Evolutionary conservation across 805 yeast species (phyloP), one percentile per base, ranked within the genome.

Genomic region (Yamadazyma sp.): DNA sequence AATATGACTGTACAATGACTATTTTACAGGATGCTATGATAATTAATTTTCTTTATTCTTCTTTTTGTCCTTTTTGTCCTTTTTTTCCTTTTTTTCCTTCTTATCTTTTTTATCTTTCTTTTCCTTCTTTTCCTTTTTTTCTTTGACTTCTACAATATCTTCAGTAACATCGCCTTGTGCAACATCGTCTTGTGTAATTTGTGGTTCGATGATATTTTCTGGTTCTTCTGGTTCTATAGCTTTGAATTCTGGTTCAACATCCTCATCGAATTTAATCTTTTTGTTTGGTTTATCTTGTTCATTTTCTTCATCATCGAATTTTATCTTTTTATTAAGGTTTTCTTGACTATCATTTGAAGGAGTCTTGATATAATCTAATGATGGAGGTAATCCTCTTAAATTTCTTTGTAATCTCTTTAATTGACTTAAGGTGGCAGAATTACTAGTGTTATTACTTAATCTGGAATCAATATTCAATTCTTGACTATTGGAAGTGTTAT

Each of bases 381-480:
- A 49, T 23, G 95, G 94, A 7, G 94, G 91, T 39, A 86, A 69
- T 1, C 95, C 95, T 46, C 87, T 69, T 45, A 85, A 73, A 44
- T 82, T 86, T 60, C 95, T 73, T 53, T 82, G 91, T 26, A 84
- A 65, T 54, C 95, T 72, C 49, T 69, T 73, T 49, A 86, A 65
- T 62, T 85, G 95, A 39, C 84, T 68, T 42, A 67, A 48, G 13
- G 73, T 65, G 18, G 75, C 68, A 52, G 48, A 42, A 41, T 50
- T 55, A 2, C 66, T 64, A 4, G 56, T 44, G 12, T 45, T 44
- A 23, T 52, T 55, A 19, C 65, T 55, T 42, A 65, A 50, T 1
- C 70, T 69, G 2, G 60, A 56, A 18, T 36, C 45, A 11, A 60
- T 50, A 24, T 58, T 56, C 15, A 50, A 48, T 30, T 52, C 52